A percentile compares a stretch with the other conserved stretches of the same genome.
These are phyloP conservation scores for Monosporozyma servazzii DNA, from an alignment of 805 yeast species.

Conservation along the genomic window DNA sequence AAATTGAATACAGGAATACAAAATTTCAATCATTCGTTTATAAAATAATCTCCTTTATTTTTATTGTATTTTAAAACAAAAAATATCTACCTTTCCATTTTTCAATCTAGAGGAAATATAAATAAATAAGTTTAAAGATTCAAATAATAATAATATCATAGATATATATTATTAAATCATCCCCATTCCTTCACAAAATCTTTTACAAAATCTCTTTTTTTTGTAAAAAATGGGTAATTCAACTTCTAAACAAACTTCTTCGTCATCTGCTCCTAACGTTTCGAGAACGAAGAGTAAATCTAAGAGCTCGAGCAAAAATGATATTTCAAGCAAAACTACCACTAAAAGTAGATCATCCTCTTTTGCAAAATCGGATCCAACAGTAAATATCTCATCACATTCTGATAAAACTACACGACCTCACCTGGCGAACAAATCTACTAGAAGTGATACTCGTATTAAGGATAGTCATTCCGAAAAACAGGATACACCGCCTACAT, in stretches of 20 bases:
- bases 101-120: background rate
- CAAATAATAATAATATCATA: background rate
- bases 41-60: background rate
- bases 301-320: constrained; percentile 2
- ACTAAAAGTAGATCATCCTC: background rate
- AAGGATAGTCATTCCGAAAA: background rate
- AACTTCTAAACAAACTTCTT: constrained; percentile 33
- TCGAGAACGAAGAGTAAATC: constrained; percentile 1
- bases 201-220: background rate
- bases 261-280: constrained; percentile 4
- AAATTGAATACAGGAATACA: background rate
- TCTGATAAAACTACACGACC: background rate
- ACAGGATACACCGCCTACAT: background rate
- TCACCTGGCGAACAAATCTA: background rate
- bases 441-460: background rate
- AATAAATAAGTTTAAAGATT: background rate
- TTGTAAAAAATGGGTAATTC: constrained; percentile 43
- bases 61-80: background rate
- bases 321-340: background rate
- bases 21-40: background rate
- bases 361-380: background rate
- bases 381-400: background rate
- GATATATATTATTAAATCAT: background rate
- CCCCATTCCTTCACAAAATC: background rate
- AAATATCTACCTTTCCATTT: background rate